Conservation (phyloP, 805 yeast genomes). For the Teunomyces funiuensis region DNA sequence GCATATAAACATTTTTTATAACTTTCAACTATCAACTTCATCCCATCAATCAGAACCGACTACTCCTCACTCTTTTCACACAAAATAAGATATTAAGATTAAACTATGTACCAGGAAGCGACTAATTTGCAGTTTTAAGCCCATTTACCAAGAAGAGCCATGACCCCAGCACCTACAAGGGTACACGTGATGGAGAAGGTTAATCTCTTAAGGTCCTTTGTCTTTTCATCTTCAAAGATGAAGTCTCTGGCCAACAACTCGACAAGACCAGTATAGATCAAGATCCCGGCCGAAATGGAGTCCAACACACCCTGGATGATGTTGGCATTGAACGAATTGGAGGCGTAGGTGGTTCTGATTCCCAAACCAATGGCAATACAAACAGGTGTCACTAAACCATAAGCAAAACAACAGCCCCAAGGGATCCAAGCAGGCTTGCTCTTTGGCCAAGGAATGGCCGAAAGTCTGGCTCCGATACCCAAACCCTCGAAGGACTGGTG, state of each 20-base stretch:
- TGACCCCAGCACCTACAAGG: slow-evolving; percentile 24
- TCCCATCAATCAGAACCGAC: too few species aligned
- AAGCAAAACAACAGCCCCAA: slow-evolving; percentile 1
- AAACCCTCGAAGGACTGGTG: slow-evolving; percentile 34
- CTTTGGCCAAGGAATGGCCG: slow-evolving; percentile 10
- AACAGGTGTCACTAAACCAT: slow-evolving; percentile 24
- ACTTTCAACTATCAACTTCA: too few species aligned
- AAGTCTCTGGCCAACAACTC: slow-evolving; percentile 33
- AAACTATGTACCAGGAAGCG: neutral
- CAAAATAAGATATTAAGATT: too few species aligned
- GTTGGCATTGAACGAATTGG: slow-evolving; percentile 28
- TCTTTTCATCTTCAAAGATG: slow-evolving; percentile 21
- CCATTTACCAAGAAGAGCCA: slow-evolving; percentile 37
- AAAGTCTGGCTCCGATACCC: slow-evolving; percentile 29
- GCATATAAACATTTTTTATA: too few species aligned
- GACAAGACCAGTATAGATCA: slow-evolving; percentile 32
- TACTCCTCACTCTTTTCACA: too few species aligned
- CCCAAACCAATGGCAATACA: slow-evolving; percentile 36
- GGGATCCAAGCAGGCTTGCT: neutral
- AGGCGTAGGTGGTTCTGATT: slow-evolving; percentile 24
- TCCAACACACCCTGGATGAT: slow-evolving; percentile 34
- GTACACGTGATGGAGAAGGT: slow-evolving; percentile 15
- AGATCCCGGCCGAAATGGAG: slow-evolving; percentile 34
- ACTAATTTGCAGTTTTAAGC: slow-evolving; percentile 15
- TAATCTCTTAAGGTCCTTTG: slow-evolving; percentile 16